Base-by-base conservation (phyloP, 805 yeast genomes). In the Candida fluviatilis region DNA sequence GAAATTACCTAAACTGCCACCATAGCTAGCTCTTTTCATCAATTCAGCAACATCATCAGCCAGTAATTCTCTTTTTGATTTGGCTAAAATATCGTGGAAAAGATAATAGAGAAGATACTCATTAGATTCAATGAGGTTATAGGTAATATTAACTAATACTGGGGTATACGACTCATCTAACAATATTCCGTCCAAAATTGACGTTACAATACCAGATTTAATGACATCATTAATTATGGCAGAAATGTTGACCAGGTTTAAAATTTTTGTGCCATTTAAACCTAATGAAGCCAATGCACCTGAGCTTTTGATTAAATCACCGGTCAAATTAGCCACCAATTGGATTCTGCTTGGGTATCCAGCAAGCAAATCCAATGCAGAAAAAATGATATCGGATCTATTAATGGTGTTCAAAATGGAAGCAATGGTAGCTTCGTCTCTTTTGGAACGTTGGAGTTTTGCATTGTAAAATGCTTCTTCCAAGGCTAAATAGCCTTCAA, bases 171-270 rank as follows among this genome's bases (percentile, higher is more conserved):
- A 37, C 1, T 47, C 48, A 42, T 68, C 73, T 42, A 67, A 54
- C 19, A 67, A 49, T 10, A 66, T 40, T 0, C 72, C 73, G 41
- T 68, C 69, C 39, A 61, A 51, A 2, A 57, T 35, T 5, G 64
- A 58, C 5, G 54, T 44, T 14, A 63, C 46, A 16, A 68, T 54
- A 0, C 73, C 73, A 1, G 72, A 66, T 2, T 55, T 48, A 36
- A 47, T 35, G 8, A 64, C 60, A 7, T 51, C 46, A 7, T 39
- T 40, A 16, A 57, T 34, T 8, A 62, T 42, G 4, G 49, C 54
- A 5, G 64, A 42, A 5, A 52, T 18, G 37, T 61, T 58, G 7
- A 46, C 27, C 8, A 23, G 41, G 2, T n/a, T 8, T 4, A 42
- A 31, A 3, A 41, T 19, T 13, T 47, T 23, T 4, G 27, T 10